These are phyloP conservation scores for Smittium mucronatum DNA, from an alignment of 371 early-diverging fungal genomes.

Conservation along the genomic window DNA sequence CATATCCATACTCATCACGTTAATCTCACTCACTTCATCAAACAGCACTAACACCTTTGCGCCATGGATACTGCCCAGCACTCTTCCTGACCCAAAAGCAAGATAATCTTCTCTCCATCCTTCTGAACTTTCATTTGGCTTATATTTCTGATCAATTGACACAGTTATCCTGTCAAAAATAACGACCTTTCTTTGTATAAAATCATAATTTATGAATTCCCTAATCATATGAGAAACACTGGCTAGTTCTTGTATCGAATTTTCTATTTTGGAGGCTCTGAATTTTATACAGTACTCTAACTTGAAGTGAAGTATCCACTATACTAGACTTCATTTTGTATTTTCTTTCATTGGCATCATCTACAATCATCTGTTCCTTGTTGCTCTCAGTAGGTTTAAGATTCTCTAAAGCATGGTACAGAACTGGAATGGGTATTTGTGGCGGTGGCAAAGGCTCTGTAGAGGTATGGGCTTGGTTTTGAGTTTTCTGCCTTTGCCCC, in stretches of 20 bases:
- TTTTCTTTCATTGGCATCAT: not conserved
- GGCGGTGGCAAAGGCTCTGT: not conserved
- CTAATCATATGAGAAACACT: not conserved
- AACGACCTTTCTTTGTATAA: not conserved
- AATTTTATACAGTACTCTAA: not conserved
- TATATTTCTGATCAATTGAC: not conserved
- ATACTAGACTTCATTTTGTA: constrained; percentile 3
- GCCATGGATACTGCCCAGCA: not conserved
- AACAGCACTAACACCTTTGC: constrained; percentile 1
- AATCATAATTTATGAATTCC: not conserved
- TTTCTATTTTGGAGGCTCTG: not conserved
- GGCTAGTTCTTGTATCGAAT: not conserved
- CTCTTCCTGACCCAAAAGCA: not conserved
- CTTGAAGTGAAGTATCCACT: not conserved
- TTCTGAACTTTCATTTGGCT: not conserved
- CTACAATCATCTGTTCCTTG: not conserved
- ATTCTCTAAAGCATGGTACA: not conserved
- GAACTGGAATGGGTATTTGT: not conserved
- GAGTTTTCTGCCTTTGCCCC: too few species aligned
- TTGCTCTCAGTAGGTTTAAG: not conserved
- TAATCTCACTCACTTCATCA: constrained; percentile 1
- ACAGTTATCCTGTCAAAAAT: not conserved
- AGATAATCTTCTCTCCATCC: not conserved
- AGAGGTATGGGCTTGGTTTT: not conserved
- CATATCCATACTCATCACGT: not conserved